phyloP scores from a whole-genome alignment of 257 asterid genomes.

The Cruciata laevipes region DNA sequence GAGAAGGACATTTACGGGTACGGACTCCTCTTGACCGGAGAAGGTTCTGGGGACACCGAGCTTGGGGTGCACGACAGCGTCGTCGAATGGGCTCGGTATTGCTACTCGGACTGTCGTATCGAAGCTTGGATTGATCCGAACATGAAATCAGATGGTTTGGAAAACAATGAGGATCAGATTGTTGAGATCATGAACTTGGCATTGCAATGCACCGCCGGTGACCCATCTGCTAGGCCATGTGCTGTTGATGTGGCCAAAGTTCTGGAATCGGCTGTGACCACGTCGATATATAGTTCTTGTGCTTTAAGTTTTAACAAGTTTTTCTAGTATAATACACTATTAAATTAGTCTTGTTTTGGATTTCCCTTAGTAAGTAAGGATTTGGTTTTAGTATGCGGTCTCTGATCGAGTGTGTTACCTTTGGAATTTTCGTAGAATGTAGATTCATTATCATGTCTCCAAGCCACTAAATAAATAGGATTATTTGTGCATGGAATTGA shows the following conservation, averaged over 20 bases:
- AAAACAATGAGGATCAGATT: conserved; percentile 32
- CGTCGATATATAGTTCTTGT: conserved; percentile 32
- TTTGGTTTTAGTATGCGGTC: conserved; percentile 6
- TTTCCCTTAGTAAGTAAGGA: too few species aligned
- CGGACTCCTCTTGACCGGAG: conserved; percentile 82
- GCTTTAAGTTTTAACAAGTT: conserved; percentile 30
- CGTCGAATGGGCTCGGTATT: conserved; percentile 77
- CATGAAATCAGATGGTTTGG: conserved; percentile 27
- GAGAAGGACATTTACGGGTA: conserved; percentile 52
- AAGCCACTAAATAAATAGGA: too few species aligned
- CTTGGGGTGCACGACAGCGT: conserved; percentile 41
- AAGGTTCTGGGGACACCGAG: conserved; percentile 41
- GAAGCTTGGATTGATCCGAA: conserved; percentile 63
- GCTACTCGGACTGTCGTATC: conserved; percentile 75
- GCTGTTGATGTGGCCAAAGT: conserved; percentile 36
- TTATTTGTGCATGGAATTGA: too few species aligned
- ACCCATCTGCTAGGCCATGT: conserved; percentile 57
- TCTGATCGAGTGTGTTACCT: conserved; percentile 17
- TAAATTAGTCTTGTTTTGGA: conserved; percentile 16
- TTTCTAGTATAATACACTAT: conserved; percentile 1
- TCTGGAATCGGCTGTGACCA: conserved; percentile 41
- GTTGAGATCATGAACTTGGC: conserved; percentile 79
- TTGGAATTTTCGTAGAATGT: too few species aligned
- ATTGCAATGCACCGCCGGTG: conserved; percentile 64
- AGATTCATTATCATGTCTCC: background rate